Evolutionary conservation across 169 alveolate genomes (phyloP), one percentile per base, ranked within the genome.

Genomic region (Plasmodium vivax): DNA sequence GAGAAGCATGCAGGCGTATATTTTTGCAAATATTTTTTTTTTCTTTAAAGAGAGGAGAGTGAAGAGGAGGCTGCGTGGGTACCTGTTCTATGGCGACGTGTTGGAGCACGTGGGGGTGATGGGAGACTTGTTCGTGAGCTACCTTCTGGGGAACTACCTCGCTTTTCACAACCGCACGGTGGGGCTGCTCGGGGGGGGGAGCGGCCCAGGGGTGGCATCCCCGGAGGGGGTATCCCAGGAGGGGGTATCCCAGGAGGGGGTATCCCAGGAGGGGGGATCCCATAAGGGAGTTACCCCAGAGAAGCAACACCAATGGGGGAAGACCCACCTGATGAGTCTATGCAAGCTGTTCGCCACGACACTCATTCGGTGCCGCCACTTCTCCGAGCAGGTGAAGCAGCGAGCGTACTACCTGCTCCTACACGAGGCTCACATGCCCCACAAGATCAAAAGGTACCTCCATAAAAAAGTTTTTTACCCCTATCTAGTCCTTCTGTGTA

Each of bases 31-130:
- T 41, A 87, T 87, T 32, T 87, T 47, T 56, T 77, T 16, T 58
- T 85, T 75, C 56, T 87, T 34, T 87, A 77, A 75, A 36, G 93
- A 87, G 34, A 62, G 43, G 38, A 32, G 56, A 3, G 45, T 87
- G n/a, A 77, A 87, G 82, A 87, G n/a, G 32, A 62, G 79, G 43
- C 10, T 87, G 2, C 81, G 81, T 58, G 93, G 93, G 32, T 87
- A 87, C 81, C 80, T 87, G 5, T 87, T 87, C 56, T 87, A 87
- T 77, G 27, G 45, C 0, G 71, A 75, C 30, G 30, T 77, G 27
- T 45, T 87, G 7, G 16, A 77, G 30, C 85, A 87, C 68, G 32
- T 87, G 7, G 47, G 36, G 47, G 45, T 56, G 19, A 56, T 87
- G 47, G 51, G 27, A 5, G 71, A 75, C 9, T 4, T 23, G 8